A percentile compares a stretch with the other conserved stretches of the same genome.
phyloP scores from a whole-genome alignment of 1,284 basidiomycete species.

The Tylopilus sp. region DNA sequence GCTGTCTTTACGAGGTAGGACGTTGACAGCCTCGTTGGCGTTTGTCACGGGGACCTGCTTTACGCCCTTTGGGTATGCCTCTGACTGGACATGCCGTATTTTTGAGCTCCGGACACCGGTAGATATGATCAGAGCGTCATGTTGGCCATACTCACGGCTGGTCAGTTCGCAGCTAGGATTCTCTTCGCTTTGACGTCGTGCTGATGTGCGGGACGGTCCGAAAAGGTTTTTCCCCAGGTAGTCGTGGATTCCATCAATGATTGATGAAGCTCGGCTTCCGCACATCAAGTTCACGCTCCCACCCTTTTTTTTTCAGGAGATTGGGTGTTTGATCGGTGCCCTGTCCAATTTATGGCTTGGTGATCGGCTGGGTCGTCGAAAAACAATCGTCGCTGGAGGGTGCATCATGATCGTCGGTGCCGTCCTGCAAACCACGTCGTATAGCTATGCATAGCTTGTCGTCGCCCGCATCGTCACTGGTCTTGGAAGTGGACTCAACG shows the following conservation, averaged over 20 bases:
- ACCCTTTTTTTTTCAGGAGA: constrained; percentile 17
- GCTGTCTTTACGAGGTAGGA: constrained; percentile 25
- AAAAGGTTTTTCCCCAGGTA: constrained; percentile 29
- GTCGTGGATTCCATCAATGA: too few relatives aligned
- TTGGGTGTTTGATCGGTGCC: constrained; percentile 42
- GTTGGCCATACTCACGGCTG: constrained; percentile 31
- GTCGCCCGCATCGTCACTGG: constrained; percentile 49
- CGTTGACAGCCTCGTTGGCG: constrained; percentile 24
- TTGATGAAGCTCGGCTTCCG: not conserved
- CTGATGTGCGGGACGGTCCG: constrained; percentile 23
- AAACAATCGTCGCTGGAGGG: constrained; percentile 46
- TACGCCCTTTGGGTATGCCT: constrained; percentile 31
- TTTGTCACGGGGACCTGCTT: constrained; percentile 31
- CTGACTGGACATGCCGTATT: not conserved
- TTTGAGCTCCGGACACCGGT: constrained; percentile 2
- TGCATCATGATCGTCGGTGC: constrained; percentile 52
- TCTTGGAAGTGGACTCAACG: constrained; percentile 65
- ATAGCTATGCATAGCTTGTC: constrained; percentile 47
- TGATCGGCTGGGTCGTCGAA: constrained; percentile 46
- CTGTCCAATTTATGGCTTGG: constrained; percentile 46
- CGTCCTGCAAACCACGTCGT: constrained; percentile 45
- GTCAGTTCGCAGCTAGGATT: constrained; percentile 17
- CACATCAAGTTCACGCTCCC: not conserved
- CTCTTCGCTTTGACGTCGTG: not conserved
- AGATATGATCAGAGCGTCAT: constrained; percentile 36